Conservation (phyloP, 805 yeast species). For the Metschnikowia cubensis region DNA sequence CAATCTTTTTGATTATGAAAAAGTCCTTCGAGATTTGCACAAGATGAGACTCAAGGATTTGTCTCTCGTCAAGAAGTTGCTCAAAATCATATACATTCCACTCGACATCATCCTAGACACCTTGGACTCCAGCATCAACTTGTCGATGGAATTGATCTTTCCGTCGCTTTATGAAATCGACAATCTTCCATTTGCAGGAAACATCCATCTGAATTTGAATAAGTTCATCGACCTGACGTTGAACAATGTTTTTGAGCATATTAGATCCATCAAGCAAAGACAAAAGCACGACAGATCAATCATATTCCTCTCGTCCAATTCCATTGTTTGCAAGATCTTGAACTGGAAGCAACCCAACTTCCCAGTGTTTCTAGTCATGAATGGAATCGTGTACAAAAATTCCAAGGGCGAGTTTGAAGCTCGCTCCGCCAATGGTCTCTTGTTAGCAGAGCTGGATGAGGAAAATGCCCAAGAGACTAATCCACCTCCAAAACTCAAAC, state of each 20-base stretch:
- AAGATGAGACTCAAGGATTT: slow-evolving; percentile 36
- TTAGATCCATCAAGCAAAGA: slow-evolving; percentile 40
- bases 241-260: slow-evolving; percentile 71
- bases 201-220: slow-evolving; percentile 54
- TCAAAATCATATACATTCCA: slow-evolving; percentile 51
- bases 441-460: slow-evolving; percentile 22
- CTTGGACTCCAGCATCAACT: slow-evolving; percentile 56
- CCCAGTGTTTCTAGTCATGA: slow-evolving; percentile 85
- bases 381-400: slow-evolving; percentile 48
- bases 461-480: slow-evolving; percentile 1
- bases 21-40: slow-evolving; percentile 36
- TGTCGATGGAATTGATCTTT: slow-evolving; percentile 71
- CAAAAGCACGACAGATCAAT: slow-evolving; percentile 48
- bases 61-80: slow-evolving; percentile 38
- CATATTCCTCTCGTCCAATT: slow-evolving; percentile 80
- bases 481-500: slow-evolving; percentile 11
- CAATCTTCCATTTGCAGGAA: slow-evolving; percentile 37
- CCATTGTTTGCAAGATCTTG: slow-evolving; percentile 85
- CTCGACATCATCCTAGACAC: slow-evolving; percentile 54
- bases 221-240: slow-evolving; percentile 71
- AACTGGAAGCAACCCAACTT: slow-evolving; percentile 99
- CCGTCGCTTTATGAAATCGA: slow-evolving; percentile 55
- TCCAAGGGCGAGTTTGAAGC: slow-evolving; percentile 31
- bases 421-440: slow-evolving; percentile 38
- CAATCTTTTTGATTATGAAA: slow-evolving; percentile 37